phyloP scores from a whole-genome alignment of 1,284 basidiomycete species.

The Ganoderma lucidum region DNA sequence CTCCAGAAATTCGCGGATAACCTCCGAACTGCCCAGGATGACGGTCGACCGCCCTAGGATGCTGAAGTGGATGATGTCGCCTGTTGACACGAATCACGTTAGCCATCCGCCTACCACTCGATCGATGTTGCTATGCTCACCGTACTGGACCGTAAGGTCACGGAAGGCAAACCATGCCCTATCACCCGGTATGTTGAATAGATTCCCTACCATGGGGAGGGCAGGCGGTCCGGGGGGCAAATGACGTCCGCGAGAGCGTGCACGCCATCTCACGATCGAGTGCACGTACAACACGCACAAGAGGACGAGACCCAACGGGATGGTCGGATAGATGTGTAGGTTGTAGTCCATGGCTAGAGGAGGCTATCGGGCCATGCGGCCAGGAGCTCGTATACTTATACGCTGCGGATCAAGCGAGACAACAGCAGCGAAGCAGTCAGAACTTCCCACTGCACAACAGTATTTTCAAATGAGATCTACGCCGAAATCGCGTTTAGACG shows the following conservation, averaged over 20 bases:
- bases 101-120: background rate
- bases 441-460: background rate
- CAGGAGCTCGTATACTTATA: background rate
- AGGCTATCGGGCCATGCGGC: background rate
- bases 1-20: constrained; percentile 17
- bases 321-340: background rate
- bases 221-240: constrained; percentile 22
- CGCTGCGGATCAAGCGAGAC: background rate
- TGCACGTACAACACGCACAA: background rate
- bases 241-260: constrained; percentile 10
- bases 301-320: background rate
- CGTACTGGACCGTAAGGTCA: constrained; percentile 13
- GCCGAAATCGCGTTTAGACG: background rate
- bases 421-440: background rate
- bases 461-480: background rate
- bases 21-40: constrained; percentile 5
- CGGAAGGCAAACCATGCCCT: constrained; percentile 17
- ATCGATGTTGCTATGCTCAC: background rate
- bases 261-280: background rate
- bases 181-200: constrained; percentile 16
- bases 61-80: constrained; percentile 13
- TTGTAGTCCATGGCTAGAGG: background rate
- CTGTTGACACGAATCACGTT: background rate
- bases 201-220: constrained; percentile 24
- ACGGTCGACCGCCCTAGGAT: constrained; percentile 15